Percentiles rank a stretch among this genome's conserved stretches.
These are phyloP conservation scores for Penicillium subrubescens DNA, from an alignment of 495 filamentous ascomycete genomes.

Conservation along the genomic window DNA sequence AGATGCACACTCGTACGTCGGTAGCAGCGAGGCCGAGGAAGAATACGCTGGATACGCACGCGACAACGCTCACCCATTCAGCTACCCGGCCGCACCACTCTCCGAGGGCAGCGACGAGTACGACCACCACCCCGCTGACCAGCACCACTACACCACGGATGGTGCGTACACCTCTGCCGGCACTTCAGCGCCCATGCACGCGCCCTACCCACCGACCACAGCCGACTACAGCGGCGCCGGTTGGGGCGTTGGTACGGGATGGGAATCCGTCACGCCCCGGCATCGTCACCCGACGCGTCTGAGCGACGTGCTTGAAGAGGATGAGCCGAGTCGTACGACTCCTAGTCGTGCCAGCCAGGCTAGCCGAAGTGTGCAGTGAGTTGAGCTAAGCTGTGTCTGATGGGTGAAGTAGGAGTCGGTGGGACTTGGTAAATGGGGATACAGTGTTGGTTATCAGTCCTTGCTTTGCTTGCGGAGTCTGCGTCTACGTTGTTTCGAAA, in stretches of 20 bases:
- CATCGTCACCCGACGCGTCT: slow-evolving; percentile 94
- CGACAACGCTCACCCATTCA: slow-evolving; percentile 47
- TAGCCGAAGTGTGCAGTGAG: slow-evolving; percentile 41
- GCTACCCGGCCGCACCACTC: slow-evolving; percentile 33
- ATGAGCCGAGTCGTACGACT: slow-evolving; percentile 60
- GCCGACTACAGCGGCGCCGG: slow-evolving; percentile 62
- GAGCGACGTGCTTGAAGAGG: slow-evolving; percentile 87
- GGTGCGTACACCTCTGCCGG: slow-evolving; percentile 45
- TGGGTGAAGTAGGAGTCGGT: neutral
- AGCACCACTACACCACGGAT: slow-evolving; percentile 51
- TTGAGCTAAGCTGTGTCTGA: neutral
- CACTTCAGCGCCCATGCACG: slow-evolving; percentile 33
- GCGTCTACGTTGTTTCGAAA: slow-evolving; percentile 2
- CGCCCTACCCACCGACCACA: slow-evolving; percentile 33
- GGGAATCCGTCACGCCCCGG: slow-evolving; percentile 74
- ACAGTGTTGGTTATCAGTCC: neutral
- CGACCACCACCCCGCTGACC: slow-evolving; percentile 50
- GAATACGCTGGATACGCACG: slow-evolving; percentile 57
- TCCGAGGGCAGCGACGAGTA: slow-evolving; percentile 59
- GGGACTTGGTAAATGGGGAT: neutral
- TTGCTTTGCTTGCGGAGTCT: slow-evolving; percentile 1
- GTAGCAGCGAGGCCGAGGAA: slow-evolving; percentile 57
- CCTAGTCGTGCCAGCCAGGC: slow-evolving; percentile 56
- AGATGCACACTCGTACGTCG: slow-evolving; percentile 55
- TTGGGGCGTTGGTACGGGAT: slow-evolving; percentile 65